Evolutionary conservation across 352 stramenopile species (phyloP).

Genomic region (Globisporangium polare): DNA sequence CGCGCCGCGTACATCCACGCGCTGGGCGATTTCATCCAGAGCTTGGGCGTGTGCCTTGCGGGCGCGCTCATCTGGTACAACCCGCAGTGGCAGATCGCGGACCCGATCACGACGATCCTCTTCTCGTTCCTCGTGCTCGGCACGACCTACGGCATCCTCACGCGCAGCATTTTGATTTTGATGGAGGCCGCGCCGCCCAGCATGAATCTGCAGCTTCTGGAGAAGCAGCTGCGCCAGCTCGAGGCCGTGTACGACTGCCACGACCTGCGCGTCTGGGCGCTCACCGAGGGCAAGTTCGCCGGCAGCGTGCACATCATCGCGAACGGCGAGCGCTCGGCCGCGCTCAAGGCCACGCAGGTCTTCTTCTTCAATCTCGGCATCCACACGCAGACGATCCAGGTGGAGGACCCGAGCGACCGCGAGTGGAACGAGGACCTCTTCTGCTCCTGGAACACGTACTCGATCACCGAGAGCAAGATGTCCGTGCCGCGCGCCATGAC

Average conservation of each 20-base stretch:
- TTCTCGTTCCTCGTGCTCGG: constrained; percentile 95
- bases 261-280: constrained; percentile 97
- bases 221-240: constrained; percentile 58
- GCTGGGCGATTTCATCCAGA: constrained; percentile 96
- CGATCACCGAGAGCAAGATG: constrained; percentile 59
- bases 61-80: constrained; percentile 97
- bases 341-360: constrained; percentile 51
- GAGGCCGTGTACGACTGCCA: constrained; percentile 92
- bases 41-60: constrained; percentile 94
- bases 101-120: constrained; percentile 96
- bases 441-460: constrained; percentile 48
- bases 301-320: constrained; percentile 91
- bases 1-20: constrained; percentile 97
- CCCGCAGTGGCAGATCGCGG: constrained; percentile 92
- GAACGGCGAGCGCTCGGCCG: constrained; percentile 45
- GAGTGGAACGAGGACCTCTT: constrained; percentile 68
- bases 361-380: constrained; percentile 53
- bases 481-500: constrained; percentile 61
- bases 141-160: constrained; percentile 92
- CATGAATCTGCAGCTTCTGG: constrained; percentile 47
- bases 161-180: constrained; percentile 89
- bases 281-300: constrained; percentile 87
- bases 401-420: constrained; percentile 48
- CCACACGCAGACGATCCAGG: constrained; percentile 61
- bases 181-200: constrained; percentile 91